A percentile compares a stretch with the other conserved stretches of the same genome.
Conservation (phyloP, 495 filamentous ascomycete genomes). For the Beverwykella pulmonaria region DNA sequence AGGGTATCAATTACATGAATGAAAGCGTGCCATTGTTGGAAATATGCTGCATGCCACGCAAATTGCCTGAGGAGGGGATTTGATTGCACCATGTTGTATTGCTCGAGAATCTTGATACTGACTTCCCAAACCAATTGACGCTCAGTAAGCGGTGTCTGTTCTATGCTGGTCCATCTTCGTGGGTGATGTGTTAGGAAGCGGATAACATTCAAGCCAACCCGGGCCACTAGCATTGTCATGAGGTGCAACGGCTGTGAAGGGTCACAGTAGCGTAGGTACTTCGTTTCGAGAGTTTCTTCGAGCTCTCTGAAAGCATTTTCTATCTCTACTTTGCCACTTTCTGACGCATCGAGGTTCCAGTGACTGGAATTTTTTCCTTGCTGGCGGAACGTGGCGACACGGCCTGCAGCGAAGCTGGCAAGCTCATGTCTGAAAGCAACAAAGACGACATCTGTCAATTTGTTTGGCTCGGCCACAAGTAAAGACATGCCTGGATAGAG, state of each 20-base stretch:
- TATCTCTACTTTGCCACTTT: slow-evolving; percentile 23
- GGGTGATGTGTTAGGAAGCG: slow-evolving; percentile 40
- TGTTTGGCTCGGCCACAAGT: slow-evolving; percentile 20
- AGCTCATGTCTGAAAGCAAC: slow-evolving; percentile 26
- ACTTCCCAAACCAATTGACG: slow-evolving; percentile 37
- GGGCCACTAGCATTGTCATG: slow-evolving; percentile 35
- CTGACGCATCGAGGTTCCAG: background rate
- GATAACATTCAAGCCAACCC: slow-evolving; percentile 28
- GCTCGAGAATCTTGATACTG: slow-evolving; percentile 38
- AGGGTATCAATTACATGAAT: slow-evolving; percentile 40
- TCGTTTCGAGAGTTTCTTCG: slow-evolving; percentile 39
- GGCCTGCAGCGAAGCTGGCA: slow-evolving; percentile 33
- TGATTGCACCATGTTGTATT: slow-evolving; percentile 41
- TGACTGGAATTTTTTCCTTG: slow-evolving; percentile 28
- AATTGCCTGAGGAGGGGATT: slow-evolving; percentile 38
- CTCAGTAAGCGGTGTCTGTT: slow-evolving; percentile 29
- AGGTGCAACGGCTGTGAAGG: slow-evolving; percentile 43
- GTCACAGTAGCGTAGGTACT: slow-evolving; percentile 42
- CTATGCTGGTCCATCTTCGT: slow-evolving; percentile 38
- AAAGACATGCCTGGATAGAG: slow-evolving; percentile 33
- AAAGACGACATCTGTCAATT: slow-evolving; percentile 26
- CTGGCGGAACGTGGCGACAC: slow-evolving; percentile 31
- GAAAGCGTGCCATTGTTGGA: slow-evolving; percentile 41
- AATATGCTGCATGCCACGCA: slow-evolving; percentile 38
- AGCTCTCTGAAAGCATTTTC: slow-evolving; percentile 23